Evolutionary conservation across 2,329 filamentous ascomycete species (phyloP).

Genomic region (Fusarium clavum): DNA sequence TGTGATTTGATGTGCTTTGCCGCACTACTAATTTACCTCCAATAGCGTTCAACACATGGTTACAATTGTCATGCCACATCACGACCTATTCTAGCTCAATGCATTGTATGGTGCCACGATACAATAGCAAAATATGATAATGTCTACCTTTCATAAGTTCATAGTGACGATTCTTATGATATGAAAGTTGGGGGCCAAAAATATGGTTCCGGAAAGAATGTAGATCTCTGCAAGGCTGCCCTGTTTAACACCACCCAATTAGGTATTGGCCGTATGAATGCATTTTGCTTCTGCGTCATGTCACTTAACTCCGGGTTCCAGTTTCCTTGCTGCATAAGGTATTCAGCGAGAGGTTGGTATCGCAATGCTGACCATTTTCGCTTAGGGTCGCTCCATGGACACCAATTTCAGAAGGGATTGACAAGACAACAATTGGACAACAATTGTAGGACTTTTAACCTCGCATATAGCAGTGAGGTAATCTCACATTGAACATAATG

Average conservation of each 20-base stretch:
- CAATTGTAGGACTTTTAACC: background rate
- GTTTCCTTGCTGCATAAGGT: background rate
- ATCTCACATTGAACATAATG: background rate
- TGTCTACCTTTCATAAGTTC: background rate
- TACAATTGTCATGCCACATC: conserved; percentile 69
- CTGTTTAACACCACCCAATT: conserved; percentile 54
- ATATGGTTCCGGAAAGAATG: conserved; percentile 58
- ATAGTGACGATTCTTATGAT: conserved; percentile 51
- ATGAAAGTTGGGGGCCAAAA: conserved; percentile 19
- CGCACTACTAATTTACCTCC: background rate
- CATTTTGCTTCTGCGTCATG: conserved; percentile 4
- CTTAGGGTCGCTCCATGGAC: background rate
- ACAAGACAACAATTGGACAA: background rate
- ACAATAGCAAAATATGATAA: conserved; percentile 57
- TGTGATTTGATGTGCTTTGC: background rate
- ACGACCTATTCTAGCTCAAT: conserved; percentile 26
- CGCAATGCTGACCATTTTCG: conserved; percentile 1
- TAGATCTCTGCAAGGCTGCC: conserved; percentile 71
- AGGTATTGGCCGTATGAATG: conserved; percentile 51
- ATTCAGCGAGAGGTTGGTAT: background rate
- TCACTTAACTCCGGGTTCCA: background rate
- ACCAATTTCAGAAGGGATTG: background rate
- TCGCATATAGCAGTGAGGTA: background rate
- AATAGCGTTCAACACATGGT: conserved; percentile 26
- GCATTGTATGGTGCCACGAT: conserved; percentile 18